Base-by-base conservation (phyloP, 78 protist species). In the slime mould (Dictyostelium discoideum) region DNA sequence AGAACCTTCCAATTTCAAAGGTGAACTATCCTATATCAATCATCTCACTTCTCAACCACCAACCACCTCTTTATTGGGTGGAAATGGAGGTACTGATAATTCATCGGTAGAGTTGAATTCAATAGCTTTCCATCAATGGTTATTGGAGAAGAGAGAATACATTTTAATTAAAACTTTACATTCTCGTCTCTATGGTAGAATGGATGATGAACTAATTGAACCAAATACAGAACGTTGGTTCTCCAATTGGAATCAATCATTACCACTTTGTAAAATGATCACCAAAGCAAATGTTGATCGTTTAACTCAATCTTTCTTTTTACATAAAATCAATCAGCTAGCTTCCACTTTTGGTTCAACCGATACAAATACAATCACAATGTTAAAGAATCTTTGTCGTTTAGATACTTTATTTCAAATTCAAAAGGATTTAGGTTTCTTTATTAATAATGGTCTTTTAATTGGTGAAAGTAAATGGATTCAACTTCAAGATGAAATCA, bases 351-450 rank as follows among this genome's bases (percentile, higher is more conserved):
- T 10, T 32, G 37, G 37, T 6, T 40, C 60, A 5, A 6, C 65
- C 0, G 85, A 90, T 39, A 14, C 72, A 5, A 48, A 18, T 13
- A 90, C 95, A 7, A 32, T 90, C 1, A 22, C 76, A 7, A 22
- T 82, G 42, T n/a, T 90, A 11, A 90, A 90, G 39, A 90, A 90
- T 22, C 82, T 90, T 24, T 90, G 95, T 73, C 42, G 89, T 42
- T 72, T 90, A 1, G 95, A 90, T 90, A 54, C 80, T 1, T 37
- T 90, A 1, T 80, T n/a, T 13, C 88, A 82, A 73, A 90, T 90
- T 37, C 95, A 90, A 82, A 82, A 77, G n/a, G 95, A 90, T 24
- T 32, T 82, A 5, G 95, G 95, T 24, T 80, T 90, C 87, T 90
- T 39, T 39, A 11, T 67, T 5, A 29, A 40, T 42, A 46, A 60